These are phyloP conservation scores for Annulohypoxylon bovei DNA, from an alignment of 495 filamentous ascomycete species.

Conservation along the genomic window DNA sequence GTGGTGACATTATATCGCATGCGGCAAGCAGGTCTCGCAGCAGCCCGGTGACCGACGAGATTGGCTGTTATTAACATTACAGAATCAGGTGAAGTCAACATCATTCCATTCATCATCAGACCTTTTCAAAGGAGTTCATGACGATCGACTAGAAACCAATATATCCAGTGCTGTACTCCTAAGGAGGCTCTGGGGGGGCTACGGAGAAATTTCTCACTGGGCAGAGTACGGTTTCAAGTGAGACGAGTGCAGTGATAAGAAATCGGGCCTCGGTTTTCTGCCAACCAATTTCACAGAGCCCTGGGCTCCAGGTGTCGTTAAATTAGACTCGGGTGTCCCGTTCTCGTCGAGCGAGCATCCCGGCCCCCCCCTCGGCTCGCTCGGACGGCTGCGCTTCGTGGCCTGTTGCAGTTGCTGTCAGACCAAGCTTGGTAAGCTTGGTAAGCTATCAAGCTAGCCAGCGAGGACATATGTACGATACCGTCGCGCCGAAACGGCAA, in stretches of 20 bases:
- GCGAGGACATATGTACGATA: not conserved
- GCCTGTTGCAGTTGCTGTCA: conserved; percentile 36
- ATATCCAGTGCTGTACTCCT: conserved; percentile 5
- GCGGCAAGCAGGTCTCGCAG: conserved; percentile 5
- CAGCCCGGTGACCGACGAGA: conserved; percentile 12
- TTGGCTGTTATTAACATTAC: not conserved
- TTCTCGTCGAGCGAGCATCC: conserved; percentile 36
- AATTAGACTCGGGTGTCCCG: conserved; percentile 40
- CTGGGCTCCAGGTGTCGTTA: conserved; percentile 34
- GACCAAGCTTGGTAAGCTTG: not conserved
- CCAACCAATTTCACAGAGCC: conserved; percentile 13
- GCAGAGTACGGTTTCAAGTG: conserved; percentile 11
- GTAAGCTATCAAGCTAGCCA: not conserved
- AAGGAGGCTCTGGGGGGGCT: not conserved
- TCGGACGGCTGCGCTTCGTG: conserved; percentile 25
- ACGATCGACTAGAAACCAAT: conserved; percentile 5
- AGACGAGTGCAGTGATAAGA: conserved; percentile 3
- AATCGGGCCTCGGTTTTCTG: conserved; percentile 1
- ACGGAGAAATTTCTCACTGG: conserved; percentile 27
- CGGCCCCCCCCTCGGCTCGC: conserved; percentile 35
- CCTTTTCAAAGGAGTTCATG: not conserved
- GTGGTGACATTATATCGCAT: conserved; percentile 10
- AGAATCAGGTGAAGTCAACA: not conserved
- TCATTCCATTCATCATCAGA: conserved; percentile 5
- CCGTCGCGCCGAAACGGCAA: conserved; percentile 21